These are phyloP conservation scores for Scheffersomyces illinoinensis DNA, from an alignment of 1,139 yeast species.

Conservation along the genomic window DNA sequence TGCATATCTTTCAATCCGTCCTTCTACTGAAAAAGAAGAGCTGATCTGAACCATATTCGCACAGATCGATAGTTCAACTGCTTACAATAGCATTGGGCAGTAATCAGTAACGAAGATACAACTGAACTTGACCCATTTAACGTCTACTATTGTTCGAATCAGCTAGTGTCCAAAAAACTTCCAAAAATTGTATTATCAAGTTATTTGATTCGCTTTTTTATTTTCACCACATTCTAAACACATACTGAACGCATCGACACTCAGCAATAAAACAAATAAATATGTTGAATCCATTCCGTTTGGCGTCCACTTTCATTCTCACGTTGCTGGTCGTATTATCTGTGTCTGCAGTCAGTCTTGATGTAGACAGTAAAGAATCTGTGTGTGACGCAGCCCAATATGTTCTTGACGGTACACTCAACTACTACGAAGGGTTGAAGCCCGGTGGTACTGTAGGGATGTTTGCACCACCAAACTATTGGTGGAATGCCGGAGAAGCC, in stretches of 20 bases:
- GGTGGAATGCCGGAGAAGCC: conserved; percentile 77
- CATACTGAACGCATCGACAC: background rate
- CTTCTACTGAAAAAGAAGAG: background rate
- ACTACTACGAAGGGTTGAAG: conserved; percentile 55
- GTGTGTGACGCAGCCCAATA: conserved; percentile 54
- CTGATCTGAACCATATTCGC: background rate
- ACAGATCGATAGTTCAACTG: background rate
- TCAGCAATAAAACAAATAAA: background rate
- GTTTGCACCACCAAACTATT: conserved; percentile 61
- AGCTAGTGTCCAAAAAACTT: background rate
- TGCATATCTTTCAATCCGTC: background rate
- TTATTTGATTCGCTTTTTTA: too few relatives aligned
- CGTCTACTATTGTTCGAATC: background rate
- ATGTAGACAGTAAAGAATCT: conserved; percentile 23
- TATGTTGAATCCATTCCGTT: background rate
- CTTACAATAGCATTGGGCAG: background rate
- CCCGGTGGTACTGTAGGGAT: conserved; percentile 62
- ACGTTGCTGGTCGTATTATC: background rate
- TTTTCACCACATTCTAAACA: background rate
- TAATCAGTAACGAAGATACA: background rate
- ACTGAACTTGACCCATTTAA: background rate
- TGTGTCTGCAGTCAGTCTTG: conserved; percentile 20
- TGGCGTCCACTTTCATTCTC: background rate
- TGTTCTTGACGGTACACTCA: conserved; percentile 53
- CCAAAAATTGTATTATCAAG: background rate